A percentile compares a stretch with the other conserved stretches of the same genome.
Conservation (phyloP, 1,284 basidiomycete genomes). For the Stygiomarasmius scandens region DNA sequence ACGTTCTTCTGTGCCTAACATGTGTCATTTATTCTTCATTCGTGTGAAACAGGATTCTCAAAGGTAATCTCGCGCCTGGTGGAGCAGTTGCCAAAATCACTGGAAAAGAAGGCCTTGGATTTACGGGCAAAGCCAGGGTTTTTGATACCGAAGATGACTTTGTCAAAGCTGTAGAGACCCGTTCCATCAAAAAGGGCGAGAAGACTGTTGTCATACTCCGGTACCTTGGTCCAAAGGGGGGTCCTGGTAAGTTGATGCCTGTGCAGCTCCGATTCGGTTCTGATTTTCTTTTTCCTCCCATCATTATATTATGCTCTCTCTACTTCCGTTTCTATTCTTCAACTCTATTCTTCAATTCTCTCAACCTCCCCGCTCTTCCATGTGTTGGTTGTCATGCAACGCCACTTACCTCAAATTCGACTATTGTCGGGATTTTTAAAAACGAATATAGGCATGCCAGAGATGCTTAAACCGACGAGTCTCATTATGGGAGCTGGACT, state of each 20-base stretch:
- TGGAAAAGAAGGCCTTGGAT: constrained; percentile 87
- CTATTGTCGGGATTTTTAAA: constrained; percentile 4
- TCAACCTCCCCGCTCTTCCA: not conserved
- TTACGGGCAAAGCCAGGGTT: constrained; percentile 81
- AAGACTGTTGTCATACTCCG: constrained; percentile 90
- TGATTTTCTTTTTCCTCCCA: constrained; percentile 11
- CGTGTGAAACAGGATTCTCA: constrained; percentile 59
- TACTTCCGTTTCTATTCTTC: not conserved
- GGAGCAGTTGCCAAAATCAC: constrained; percentile 95
- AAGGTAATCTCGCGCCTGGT: constrained; percentile 89
- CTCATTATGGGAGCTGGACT: constrained; percentile 94
- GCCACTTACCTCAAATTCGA: not conserved
- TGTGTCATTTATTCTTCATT: constrained; percentile 1
- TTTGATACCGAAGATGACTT: constrained; percentile 88
- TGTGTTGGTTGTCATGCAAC: constrained; percentile 12
- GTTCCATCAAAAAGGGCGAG: constrained; percentile 82
- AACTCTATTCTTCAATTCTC: not conserved
- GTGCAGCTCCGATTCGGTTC: constrained; percentile 15
- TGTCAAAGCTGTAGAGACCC: constrained; percentile 78
- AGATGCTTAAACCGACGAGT: constrained; percentile 92
- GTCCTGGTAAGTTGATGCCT: constrained; percentile 65
- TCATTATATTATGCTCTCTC: not conserved
- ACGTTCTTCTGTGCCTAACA: constrained; percentile 9
- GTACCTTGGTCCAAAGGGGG: constrained; percentile 89
- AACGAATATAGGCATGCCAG: constrained; percentile 77